Percentiles rank a stretch among this genome's conserved stretches.
Evolutionary conservation across 441 rosid genomes (phyloP).

Genomic region (Eugenia klotzschiana): DNA sequence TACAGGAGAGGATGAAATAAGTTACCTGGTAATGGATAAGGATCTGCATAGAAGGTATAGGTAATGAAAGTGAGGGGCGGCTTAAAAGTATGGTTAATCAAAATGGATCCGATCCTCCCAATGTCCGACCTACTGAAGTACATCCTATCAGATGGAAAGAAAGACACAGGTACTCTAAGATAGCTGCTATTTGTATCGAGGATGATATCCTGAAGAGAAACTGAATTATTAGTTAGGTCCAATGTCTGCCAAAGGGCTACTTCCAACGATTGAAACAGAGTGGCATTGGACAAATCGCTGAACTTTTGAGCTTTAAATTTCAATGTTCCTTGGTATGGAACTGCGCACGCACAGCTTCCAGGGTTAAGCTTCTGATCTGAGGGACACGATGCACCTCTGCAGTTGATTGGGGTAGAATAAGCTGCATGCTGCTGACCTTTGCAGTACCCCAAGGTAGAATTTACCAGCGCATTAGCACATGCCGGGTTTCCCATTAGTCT

Average conservation of each 20-base stretch:
- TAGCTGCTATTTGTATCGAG: slow-evolving; percentile 57
- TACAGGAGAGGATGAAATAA: background rate
- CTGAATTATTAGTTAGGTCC: slow-evolving; percentile 63
- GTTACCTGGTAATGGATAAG: slow-evolving; percentile 74
- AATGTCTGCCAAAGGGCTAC: slow-evolving; percentile 59
- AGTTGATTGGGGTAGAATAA: slow-evolving; percentile 61
- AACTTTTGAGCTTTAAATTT: slow-evolving; percentile 71
- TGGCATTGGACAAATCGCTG: slow-evolving; percentile 45
- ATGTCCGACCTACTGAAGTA: slow-evolving; percentile 54
- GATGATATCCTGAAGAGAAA: slow-evolving; percentile 63
- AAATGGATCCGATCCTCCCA: slow-evolving; percentile 54
- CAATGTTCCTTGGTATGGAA: slow-evolving; percentile 76
- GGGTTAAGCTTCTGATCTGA: slow-evolving; percentile 63
- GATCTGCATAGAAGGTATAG: slow-evolving; percentile 65
- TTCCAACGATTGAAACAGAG: slow-evolving; percentile 55
- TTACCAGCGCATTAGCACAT: slow-evolving; percentile 25
- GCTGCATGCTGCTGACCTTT: slow-evolving; percentile 29
- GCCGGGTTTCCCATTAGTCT: slow-evolving; percentile 86
- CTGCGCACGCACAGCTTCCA: slow-evolving; percentile 77
- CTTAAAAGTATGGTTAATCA: slow-evolving; percentile 72
- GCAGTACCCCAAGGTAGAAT: slow-evolving; percentile 64
- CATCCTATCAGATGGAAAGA: slow-evolving; percentile 52
- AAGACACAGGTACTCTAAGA: slow-evolving; percentile 66
- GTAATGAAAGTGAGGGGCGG: slow-evolving; percentile 79
- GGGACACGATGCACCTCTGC: slow-evolving; percentile 53